Conservation (phyloP, 306 rosid genomes). For the Citrullus colocynthis region DNA sequence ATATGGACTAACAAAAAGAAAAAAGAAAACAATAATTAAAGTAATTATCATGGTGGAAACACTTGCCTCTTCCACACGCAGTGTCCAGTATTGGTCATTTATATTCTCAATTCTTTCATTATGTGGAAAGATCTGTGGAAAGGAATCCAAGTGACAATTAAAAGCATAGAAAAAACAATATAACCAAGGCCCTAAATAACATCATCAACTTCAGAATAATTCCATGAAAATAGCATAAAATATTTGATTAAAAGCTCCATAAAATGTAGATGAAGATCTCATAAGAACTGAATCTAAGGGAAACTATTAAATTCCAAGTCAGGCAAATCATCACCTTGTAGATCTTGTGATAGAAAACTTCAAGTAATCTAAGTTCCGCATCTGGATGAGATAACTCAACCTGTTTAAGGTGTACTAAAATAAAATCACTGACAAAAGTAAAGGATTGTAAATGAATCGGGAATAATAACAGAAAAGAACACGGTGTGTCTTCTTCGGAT, state of each 20-base stretch:
- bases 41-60: not conserved
- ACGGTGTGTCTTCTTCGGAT: not conserved
- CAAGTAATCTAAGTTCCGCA: constrained; percentile 82
- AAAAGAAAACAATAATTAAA: not conserved
- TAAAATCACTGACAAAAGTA: not conserved
- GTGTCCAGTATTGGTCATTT: constrained; percentile 75
- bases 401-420: constrained; percentile 29
- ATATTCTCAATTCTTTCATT: constrained; percentile 60
- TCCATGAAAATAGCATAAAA: not conserved
- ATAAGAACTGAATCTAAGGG: not conserved
- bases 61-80: constrained; percentile 72
- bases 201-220: not conserved
- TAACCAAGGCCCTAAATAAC: not conserved
- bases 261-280: not conserved
- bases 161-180: not conserved
- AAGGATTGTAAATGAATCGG: not conserved
- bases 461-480: not conserved
- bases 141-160: not conserved
- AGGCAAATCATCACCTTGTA: constrained; percentile 48
- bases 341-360: constrained; percentile 90
- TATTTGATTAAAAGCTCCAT: not conserved
- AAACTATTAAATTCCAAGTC: not conserved
- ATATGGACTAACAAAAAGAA: not conserved
- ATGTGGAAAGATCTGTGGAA: constrained; percentile 47
- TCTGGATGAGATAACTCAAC: constrained; percentile 74